Conservation (phyloP, 1,284 basidiomycete genomes). For the Vanrija pseudolonga region DNA sequence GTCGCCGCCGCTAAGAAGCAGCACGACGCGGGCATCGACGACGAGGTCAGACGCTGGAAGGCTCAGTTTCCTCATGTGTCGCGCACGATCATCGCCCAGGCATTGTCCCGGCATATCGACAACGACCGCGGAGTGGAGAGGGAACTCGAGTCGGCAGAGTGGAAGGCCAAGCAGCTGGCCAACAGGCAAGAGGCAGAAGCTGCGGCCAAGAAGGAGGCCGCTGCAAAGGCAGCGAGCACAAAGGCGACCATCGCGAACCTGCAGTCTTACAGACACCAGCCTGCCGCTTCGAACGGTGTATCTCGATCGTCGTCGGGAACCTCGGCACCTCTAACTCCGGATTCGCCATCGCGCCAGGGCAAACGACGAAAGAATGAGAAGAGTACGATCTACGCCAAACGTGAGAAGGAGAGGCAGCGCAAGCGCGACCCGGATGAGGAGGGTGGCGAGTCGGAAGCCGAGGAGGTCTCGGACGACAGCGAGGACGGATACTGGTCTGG, state of each 20-base stretch:
- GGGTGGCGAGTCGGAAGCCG: constrained; percentile 28
- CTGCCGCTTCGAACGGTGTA: neutral
- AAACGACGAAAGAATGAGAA: constrained; percentile 39
- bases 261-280: constrained; percentile 3
- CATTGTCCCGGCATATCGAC: constrained; percentile 13
- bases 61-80: constrained; percentile 22
- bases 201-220: too few relatives aligned
- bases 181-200: neutral
- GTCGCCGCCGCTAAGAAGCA: constrained; percentile 9
- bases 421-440: constrained; percentile 58
- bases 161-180: too few relatives aligned
- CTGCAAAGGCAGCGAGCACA: too few relatives aligned
- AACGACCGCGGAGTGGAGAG: constrained; percentile 3
- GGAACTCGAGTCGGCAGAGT: too few relatives aligned
- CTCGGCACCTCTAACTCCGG: neutral
- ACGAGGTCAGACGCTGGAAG: constrained; percentile 12
- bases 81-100: constrained; percentile 9
- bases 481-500: constrained; percentile 40
- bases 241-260: neutral
- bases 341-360: neutral
- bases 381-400: constrained; percentile 50
- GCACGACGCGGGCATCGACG: constrained; percentile 12
- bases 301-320: neutral
- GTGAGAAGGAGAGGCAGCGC: constrained; percentile 18
- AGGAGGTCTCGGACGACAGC: constrained; percentile 35